These are phyloP conservation scores for Ascodesmis nigricans DNA, from an alignment of 495 filamentous ascomycete species.

Conservation along the genomic window DNA sequence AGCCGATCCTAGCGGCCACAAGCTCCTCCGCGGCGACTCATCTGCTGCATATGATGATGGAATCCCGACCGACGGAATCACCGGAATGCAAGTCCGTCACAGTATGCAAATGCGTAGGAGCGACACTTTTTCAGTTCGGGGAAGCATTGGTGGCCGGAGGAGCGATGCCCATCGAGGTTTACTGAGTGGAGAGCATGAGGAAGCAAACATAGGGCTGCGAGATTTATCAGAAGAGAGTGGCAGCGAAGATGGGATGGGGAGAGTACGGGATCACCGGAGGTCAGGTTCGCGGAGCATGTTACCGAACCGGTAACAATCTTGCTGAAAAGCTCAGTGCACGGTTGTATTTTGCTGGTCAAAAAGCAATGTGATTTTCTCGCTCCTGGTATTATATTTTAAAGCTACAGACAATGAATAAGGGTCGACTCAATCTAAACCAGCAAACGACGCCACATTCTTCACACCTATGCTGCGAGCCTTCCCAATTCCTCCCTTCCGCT, in stretches of 20 bases:
- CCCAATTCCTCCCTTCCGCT: slow-evolving; percentile 16
- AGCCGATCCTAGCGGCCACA: slow-evolving; percentile 62
- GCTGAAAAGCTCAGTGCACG: no score
- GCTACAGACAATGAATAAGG: no score
- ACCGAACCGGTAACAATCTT: no score
- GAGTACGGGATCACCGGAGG: no score
- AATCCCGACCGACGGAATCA: slow-evolving; percentile 74
- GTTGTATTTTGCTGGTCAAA: no score
- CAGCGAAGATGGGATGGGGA: slow-evolving; percentile 16
- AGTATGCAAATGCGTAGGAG: slow-evolving; percentile 77
- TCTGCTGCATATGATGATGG: slow-evolving; percentile 38
- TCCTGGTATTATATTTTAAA: no score
- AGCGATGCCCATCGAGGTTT: slow-evolving; percentile 34
- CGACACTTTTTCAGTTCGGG: slow-evolving; percentile 30
- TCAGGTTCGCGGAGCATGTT: no score
- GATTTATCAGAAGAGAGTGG: slow-evolving; percentile 42
- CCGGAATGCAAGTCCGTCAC: slow-evolving; percentile 65
- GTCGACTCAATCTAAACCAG: slow-evolving; percentile 17
- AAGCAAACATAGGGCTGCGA: slow-evolving; percentile 35
- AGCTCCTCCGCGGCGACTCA: slow-evolving; percentile 25
- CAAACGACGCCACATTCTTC: slow-evolving; percentile 12
- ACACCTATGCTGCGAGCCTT: slow-evolving; percentile 14
- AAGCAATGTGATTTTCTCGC: no score
- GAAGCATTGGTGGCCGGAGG: slow-evolving; percentile 31
- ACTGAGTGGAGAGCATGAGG: slow-evolving; percentile 42